Conservation (phyloP, 108 stramenopile species). For the Bacterosira constricta region DNA sequence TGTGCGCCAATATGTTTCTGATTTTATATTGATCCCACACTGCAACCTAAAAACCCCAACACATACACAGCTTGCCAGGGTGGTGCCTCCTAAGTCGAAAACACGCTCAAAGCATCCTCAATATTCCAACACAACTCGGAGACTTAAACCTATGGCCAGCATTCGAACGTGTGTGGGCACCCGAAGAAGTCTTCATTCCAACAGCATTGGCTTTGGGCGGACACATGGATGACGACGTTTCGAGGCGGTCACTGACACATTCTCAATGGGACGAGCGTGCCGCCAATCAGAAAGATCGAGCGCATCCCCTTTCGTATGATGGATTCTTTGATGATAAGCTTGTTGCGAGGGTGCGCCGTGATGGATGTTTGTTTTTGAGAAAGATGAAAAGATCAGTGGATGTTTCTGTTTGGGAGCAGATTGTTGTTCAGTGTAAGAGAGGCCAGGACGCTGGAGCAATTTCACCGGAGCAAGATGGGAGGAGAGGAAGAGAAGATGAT, state of each 20-base stretch:
- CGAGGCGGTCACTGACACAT: constrained; percentile 39
- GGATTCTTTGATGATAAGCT: constrained; percentile 44
- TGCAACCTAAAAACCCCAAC: neutral
- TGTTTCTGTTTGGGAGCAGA: constrained; percentile 38
- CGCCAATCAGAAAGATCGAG: constrained; percentile 46
- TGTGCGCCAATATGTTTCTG: neutral
- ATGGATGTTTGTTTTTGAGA: constrained; percentile 56
- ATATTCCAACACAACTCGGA: constrained; percentile 44
- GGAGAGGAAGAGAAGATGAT: neutral
- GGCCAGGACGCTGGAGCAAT: neutral
- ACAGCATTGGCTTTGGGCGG: constrained; percentile 51
- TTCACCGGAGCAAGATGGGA: neutral
- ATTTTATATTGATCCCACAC: neutral
- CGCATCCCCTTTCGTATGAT: constrained; percentile 58
- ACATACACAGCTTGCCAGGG: constrained; percentile 47
- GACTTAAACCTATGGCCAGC: constrained; percentile 57
- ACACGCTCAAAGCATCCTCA: constrained; percentile 49
- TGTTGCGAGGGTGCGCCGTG: constrained; percentile 18
- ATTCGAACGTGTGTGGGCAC: constrained; percentile 62
- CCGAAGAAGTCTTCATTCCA: constrained; percentile 63
- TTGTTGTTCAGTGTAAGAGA: constrained; percentile 33
- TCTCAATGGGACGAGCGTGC: constrained; percentile 56
- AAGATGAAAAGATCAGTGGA: constrained; percentile 44
- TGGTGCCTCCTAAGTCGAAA: constrained; percentile 59
- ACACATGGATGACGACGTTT: constrained; percentile 29